phyloP scores from a whole-genome alignment of 768 basidiomycete genomes.

The Agaricus subrufescens region DNA sequence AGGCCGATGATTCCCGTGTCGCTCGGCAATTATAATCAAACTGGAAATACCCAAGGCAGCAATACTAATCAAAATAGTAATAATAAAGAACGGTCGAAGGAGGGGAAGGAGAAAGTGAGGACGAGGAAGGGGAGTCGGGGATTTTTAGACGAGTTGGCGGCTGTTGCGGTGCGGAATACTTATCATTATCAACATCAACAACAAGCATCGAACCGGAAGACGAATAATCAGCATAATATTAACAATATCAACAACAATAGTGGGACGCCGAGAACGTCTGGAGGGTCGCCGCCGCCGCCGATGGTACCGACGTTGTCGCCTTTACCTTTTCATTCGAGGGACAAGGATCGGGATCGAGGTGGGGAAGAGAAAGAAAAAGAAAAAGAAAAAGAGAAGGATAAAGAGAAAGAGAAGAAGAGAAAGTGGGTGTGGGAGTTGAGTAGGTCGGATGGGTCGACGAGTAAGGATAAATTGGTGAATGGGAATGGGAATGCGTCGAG shows the following conservation, averaged over 20 bases:
- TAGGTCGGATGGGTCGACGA: neutral
- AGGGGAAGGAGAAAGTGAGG: neutral
- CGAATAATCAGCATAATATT: neutral
- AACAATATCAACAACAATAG: neutral
- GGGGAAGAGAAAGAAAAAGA: neutral
- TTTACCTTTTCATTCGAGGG: too few relatives aligned
- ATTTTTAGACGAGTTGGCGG: conserved; percentile 8
- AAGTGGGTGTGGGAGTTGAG: conserved; percentile 4
- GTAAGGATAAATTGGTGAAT: neutral
- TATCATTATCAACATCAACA: too few relatives aligned
- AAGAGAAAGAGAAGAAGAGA: conserved; percentile 5
- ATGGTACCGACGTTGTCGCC: too few relatives aligned
- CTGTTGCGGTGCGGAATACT: conserved; percentile 4
- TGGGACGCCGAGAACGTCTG: too few relatives aligned
- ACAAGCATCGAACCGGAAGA: neutral
- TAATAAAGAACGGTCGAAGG: neutral
- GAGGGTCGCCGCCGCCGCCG: too few relatives aligned
- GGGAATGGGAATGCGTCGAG: neutral
- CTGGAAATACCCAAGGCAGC: neutral
- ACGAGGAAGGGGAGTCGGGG: conserved; percentile 9
- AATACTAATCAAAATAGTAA: neutral
- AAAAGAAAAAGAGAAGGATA: neutral
- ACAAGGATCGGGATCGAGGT: neutral
- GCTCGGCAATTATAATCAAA: neutral
- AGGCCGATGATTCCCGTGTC: conserved; percentile 1